Conservation (phyloP, 2,329 filamentous ascomycete genomes). For the Fusarium coicis region DNA sequence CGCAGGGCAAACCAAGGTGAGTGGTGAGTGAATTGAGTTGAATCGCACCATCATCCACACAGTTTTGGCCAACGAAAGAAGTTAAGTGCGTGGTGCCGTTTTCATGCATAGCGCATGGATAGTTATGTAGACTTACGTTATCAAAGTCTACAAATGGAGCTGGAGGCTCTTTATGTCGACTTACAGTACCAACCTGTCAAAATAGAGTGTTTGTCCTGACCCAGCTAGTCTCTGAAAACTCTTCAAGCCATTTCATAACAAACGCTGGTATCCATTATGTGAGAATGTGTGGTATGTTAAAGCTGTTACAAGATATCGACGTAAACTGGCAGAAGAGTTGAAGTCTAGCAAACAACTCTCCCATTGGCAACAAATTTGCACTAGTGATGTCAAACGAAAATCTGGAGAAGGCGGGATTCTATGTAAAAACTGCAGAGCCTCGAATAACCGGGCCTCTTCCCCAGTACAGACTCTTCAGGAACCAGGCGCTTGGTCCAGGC, state of each 20-base stretch:
- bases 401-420: conserved; percentile 31
- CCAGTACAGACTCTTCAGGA: conserved; percentile 39
- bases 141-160: conserved; percentile 22
- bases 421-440: conserved; percentile 46
- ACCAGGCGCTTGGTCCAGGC: conserved; percentile 45
- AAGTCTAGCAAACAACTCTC: conserved; percentile 17
- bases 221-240: not conserved
- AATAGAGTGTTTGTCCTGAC: not conserved
- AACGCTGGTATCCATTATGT: not conserved
- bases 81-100: conserved; percentile 33
- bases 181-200: conserved; percentile 14
- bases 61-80: conserved; percentile 28
- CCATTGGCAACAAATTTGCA: conserved; percentile 22
- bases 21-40: conserved; percentile 37
- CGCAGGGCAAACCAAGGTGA: conserved; percentile 14
- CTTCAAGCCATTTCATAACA: not conserved
- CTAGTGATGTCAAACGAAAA: conserved; percentile 41
- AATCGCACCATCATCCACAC: conserved; percentile 37
- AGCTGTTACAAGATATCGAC: conserved; percentile 1
- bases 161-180: conserved; percentile 21
- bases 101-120: conserved; percentile 32
- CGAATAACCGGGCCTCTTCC: conserved; percentile 48
- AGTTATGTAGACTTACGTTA: conserved; percentile 38
- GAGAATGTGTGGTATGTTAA: too few relatives aligned
- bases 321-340: conserved; percentile 8